These are phyloP conservation scores for Debaryomyces psychrophilus DNA, from an alignment of 1,139 yeast species.

Conservation along the genomic window DNA sequence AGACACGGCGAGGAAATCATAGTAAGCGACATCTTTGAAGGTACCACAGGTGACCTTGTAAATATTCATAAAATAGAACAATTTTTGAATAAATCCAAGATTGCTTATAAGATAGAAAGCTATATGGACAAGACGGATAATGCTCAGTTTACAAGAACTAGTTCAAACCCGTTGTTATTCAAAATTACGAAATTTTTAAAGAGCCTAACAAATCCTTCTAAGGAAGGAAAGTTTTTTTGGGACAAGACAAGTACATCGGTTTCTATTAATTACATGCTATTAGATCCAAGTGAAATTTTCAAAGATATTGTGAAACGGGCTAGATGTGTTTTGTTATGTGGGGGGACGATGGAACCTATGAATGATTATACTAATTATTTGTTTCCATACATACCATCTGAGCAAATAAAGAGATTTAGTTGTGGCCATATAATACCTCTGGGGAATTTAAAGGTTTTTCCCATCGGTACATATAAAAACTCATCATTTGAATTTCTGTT, in stretches of 20 bases:
- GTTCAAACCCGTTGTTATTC: constrained; percentile 63
- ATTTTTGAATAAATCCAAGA: constrained; percentile 68
- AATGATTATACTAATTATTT: constrained; percentile 66
- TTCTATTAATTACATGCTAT: constrained; percentile 65
- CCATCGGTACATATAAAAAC: constrained; percentile 37
- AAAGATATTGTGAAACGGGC: constrained; percentile 66
- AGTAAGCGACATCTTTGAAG: constrained; percentile 55
- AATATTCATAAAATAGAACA: constrained; percentile 70
- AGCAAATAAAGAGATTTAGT: constrained; percentile 56
- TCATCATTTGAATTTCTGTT: constrained; percentile 66
- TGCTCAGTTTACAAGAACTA: constrained; percentile 13
- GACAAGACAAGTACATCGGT: constrained; percentile 37
- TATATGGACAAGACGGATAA: constrained; percentile 52
- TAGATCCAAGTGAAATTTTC: constrained; percentile 80
- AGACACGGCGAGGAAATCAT: constrained; percentile 58
- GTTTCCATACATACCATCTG: constrained; percentile 56
- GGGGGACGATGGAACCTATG: constrained; percentile 96
- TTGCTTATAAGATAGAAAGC: constrained; percentile 82
- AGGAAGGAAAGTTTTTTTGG: constrained; percentile 82
- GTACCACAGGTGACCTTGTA: constrained; percentile 67
- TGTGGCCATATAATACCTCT: constrained; percentile 89
- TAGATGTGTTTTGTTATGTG: constrained; percentile 78
- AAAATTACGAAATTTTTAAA: constrained; percentile 66
- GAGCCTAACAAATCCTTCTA: constrained; percentile 71
- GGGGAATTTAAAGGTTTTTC: constrained; percentile 63